Evolutionary conservation across 805 yeast genomes (phyloP), one percentile per base, ranked within the genome.

Genomic region (Helenozyma rhizophorensis): DNA sequence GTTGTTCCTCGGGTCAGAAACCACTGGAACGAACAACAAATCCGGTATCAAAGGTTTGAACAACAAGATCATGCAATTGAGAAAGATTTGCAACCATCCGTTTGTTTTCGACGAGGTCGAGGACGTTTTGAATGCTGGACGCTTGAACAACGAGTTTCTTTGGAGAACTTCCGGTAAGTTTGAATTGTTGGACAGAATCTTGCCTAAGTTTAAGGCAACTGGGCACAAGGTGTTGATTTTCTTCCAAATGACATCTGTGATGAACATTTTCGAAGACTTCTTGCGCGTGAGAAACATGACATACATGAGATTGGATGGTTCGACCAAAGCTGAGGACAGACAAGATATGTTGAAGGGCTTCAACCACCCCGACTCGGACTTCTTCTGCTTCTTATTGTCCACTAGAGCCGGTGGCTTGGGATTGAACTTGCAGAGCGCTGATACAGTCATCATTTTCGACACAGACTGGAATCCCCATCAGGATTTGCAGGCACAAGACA

Each of bases 401-500:
- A 84, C 94, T 0, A 78, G 94, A 69, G 94, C 94, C 33, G 94
- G 94, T 72, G 94, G 94, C 44, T 73, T 84, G 49, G 94, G 94
- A 53, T 70, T 84, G 51, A 84, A 84, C 58, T 74, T 84, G 56
- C 94, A 84, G 63, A 83, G 89, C 16, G 94, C 94, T 3, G 94
- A 84, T 54, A 84, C 94, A 0, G 94, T 84, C 37, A 78, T 84
- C 42, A 84, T 84, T 42, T 84, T 83, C 54, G 94, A 84, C 56
- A 82, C 90, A 11, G 94, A 84, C 63, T 84, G 94, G 94, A 84
- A 84, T 53, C 94, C 94, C 7, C 94, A 84, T 62, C 94, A 84
- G 59, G 94, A 84, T 76, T 74, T 84, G 52, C 94, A 84, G 57
- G 94, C 93, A 1, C 94, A 84, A 60, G 94, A 84, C 60, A 72